Base-by-base conservation (phyloP, 441 rosid genomes). In the Breynia disticha region DNA sequence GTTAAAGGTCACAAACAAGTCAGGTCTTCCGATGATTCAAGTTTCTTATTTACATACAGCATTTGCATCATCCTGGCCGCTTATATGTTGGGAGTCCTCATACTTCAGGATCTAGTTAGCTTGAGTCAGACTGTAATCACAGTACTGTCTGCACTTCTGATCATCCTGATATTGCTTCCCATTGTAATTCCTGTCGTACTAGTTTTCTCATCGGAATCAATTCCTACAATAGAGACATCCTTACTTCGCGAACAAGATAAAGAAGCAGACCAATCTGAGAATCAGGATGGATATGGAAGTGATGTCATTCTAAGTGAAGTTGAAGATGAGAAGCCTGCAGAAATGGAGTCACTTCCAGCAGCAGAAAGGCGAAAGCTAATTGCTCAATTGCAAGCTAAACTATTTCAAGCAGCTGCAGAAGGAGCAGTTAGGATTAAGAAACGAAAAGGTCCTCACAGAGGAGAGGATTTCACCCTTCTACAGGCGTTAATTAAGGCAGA, bases 401-500 rank as follows among this genome's bases (percentile, higher is more conserved):
- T 89, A 2, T 81, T 71, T 67, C 95, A 82, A 16, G 95, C 91
- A 14, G 95, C 88, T 22, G 79, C 84, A n/a, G 75, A 75, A 55
- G 96, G 95, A 45, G 96, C 95, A 0, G 81, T 85, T 54, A 72
- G 88, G 69, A 69, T 85, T 37, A 87, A 80, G 68, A 77, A 83
- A 57, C 62, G 77, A 16, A 75, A 81, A 65, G 85, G 78, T 12
- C 94, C 87, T 0, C 91, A 60, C 50, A 67, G 95, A 76, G 91
- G 96, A 32, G 95, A 87, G 70, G 95, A 87, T 71, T 85, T 87
- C 57, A 87, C 96, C 7, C 70, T 85, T 58, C 61, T 47, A 56
- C 87, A 87, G 70, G 91, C 90, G 28, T 72, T 87, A 55, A 77
- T 87, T 54, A 87, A 83, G 70, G 96, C 95, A 0, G 95, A 87